These are phyloP conservation scores for Pyronema domesticum DNA, from an alignment of 495 filamentous ascomycete species.

Conservation along the genomic window DNA sequence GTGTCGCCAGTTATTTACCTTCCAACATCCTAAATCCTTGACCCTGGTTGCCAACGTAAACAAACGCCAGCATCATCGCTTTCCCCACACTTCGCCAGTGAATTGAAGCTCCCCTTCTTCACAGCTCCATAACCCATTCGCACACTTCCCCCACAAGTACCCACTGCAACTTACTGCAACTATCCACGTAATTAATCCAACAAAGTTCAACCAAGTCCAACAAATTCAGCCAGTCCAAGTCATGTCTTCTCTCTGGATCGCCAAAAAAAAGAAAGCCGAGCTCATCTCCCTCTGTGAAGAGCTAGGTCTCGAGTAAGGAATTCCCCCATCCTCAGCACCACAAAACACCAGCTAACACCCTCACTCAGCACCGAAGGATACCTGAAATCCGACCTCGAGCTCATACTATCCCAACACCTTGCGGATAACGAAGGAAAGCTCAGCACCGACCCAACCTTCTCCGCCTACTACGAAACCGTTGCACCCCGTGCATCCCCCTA, in stretches of 20 bases:
- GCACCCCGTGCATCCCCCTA: constrained; percentile 47
- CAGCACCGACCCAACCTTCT: constrained; percentile 43
- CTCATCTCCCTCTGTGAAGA: constrained; percentile 55
- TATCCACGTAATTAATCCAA: background rate
- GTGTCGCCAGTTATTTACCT: background rate
- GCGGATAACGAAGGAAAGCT: constrained; percentile 44
- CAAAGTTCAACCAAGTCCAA: background rate
- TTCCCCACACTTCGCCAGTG: constrained; percentile 4
- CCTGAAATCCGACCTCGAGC: constrained; percentile 70
- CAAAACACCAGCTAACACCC: constrained; percentile 1
- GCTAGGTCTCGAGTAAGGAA: constrained; percentile 46
- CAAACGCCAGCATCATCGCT: constrained; percentile 3
- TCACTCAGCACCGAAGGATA: constrained; percentile 45
- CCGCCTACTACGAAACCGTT: constrained; percentile 57
- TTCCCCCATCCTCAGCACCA: constrained; percentile 9
- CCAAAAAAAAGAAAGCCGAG: constrained; percentile 67
- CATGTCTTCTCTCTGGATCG: constrained; percentile 40
- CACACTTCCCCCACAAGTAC: too few species aligned
- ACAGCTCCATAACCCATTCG: background rate
- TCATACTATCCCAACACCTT: constrained; percentile 57
- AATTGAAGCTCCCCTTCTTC: background rate
- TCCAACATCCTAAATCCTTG: background rate
- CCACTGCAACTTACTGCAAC: background rate
- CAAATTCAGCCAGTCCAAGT: background rate
- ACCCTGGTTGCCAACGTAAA: background rate